A percentile compares a stretch with the other conserved stretches of the same genome.
Evolutionary conservation across 2,329 filamentous ascomycete genomes (phyloP).

Genomic region (Exophiala alcalophila): DNA sequence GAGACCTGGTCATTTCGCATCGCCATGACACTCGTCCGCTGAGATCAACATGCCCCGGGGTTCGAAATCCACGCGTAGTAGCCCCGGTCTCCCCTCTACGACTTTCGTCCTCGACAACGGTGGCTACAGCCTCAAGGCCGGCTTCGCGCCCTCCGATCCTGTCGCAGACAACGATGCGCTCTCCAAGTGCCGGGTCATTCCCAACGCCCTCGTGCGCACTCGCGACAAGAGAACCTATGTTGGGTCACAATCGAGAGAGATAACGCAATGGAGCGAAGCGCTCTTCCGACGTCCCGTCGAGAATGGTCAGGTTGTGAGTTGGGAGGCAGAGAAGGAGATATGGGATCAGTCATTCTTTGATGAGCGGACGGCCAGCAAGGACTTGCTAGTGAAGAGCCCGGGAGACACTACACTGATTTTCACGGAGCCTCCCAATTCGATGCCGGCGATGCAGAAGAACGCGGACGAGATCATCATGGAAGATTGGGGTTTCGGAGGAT

Average conservation of each 20-base stretch:
- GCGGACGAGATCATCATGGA: conserved; percentile 97
- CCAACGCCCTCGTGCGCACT: conserved; percentile 84
- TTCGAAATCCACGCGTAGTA: conserved; percentile 52
- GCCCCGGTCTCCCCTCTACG: conserved; percentile 53
- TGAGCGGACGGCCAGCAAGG: conserved; percentile 58
- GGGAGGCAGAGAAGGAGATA: conserved; percentile 92
- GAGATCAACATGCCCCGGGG: conserved; percentile 25
- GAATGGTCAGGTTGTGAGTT: conserved; percentile 92
- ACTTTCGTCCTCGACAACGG: conserved; percentile 94
- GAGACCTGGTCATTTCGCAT: not conserved
- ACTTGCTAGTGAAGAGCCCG: conserved; percentile 56
- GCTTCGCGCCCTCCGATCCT: conserved; percentile 57
- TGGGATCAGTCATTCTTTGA: conserved; percentile 90
- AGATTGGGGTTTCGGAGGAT: conserved; percentile 88
- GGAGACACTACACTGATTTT: conserved; percentile 78
- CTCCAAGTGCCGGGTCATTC: conserved; percentile 63
- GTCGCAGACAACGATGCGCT: conserved; percentile 43
- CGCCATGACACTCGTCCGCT: not conserved
- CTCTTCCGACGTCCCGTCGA: conserved; percentile 85
- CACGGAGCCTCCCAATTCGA: conserved; percentile 79
- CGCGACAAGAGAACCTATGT: conserved; percentile 77
- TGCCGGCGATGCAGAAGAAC: conserved; percentile 78
- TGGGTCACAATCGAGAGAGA: conserved; percentile 71
- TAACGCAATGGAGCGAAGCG: conserved; percentile 85
- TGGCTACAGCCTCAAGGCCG: conserved; percentile 86